Evolutionary conservation across 192 early-diverging fungal species (phyloP).

Genomic region (Cladochytrium replicatum): DNA sequence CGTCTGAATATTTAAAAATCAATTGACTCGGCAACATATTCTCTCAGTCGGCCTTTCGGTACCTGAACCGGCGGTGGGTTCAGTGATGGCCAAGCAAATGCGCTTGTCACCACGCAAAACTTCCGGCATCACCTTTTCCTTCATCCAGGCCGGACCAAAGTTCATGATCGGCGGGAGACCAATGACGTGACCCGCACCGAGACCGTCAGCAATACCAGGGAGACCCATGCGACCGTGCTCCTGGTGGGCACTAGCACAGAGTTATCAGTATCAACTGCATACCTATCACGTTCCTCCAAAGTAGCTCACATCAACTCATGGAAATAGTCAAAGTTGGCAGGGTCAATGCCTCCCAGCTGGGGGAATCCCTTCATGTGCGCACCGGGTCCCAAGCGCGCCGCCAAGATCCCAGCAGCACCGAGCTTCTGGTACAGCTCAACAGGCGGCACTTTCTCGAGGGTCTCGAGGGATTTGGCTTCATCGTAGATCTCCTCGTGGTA

Average conservation of each 20-base stretch:
- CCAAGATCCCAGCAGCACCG: constrained; percentile 26
- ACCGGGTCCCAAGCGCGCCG: constrained; percentile 6
- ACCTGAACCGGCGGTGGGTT: constrained; percentile 26
- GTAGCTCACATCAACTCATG: constrained; percentile 6
- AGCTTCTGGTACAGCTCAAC: constrained; percentile 29
- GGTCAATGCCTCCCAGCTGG: constrained; percentile 5
- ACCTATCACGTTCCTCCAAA: not conserved
- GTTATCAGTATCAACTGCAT: not conserved
- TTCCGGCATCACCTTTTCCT: constrained; percentile 28
- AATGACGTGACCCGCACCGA: constrained; percentile 21
- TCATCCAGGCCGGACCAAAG: constrained; percentile 34
- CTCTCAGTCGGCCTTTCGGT: no score
- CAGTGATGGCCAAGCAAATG: constrained; percentile 45
- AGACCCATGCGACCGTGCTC: not conserved
- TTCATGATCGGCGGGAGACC: constrained; percentile 33
- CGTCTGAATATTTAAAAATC: constrained; percentile 4
- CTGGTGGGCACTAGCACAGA: no score
- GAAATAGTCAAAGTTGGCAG: constrained; percentile 15
- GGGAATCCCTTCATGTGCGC: not conserved
- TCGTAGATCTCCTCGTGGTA: constrained; percentile 7
- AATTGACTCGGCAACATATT: constrained; percentile 10
- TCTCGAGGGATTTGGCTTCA: not conserved
- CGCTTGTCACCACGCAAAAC: constrained; percentile 36
- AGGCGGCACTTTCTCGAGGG: constrained; percentile 4
- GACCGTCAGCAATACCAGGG: constrained; percentile 10